Conservation (phyloP, 2,329 filamentous ascomycete species). For the Canariomyces notabilis region DNA sequence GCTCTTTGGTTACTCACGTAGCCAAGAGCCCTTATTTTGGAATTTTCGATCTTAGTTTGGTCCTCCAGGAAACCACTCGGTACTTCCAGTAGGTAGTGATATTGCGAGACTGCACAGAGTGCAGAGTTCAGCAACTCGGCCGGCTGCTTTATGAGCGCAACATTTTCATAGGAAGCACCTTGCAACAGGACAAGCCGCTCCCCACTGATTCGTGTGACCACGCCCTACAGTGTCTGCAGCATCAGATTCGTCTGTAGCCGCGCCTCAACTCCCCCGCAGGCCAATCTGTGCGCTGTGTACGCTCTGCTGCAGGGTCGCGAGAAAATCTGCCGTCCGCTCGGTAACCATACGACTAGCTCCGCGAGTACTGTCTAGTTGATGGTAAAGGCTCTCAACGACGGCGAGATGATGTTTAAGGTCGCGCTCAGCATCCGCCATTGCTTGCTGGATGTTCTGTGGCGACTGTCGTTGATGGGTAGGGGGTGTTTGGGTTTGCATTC, state of each 20-base stretch:
- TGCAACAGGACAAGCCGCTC: too few relatives aligned
- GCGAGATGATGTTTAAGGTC: slow-evolving; percentile 15
- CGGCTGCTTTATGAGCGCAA: too few relatives aligned
- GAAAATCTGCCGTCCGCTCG: slow-evolving; percentile 17
- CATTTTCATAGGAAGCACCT: too few relatives aligned
- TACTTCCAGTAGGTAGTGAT: too few relatives aligned
- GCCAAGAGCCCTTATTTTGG: too few relatives aligned
- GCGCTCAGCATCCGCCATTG: slow-evolving; percentile 16
- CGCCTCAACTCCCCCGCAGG: neutral
- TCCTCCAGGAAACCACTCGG: too few relatives aligned
- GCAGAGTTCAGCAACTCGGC: too few relatives aligned
- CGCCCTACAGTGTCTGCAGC: neutral
- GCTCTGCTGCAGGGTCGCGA: slow-evolving; percentile 4
- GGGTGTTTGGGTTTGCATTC: slow-evolving; percentile 5
- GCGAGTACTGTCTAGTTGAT: slow-evolving; percentile 1
- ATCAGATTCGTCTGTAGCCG: neutral
- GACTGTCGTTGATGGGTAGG: neutral
- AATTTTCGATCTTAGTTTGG: too few relatives aligned
- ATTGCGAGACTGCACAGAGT: too few relatives aligned
- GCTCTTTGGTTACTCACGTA: too few relatives aligned
- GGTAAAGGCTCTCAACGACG: slow-evolving; percentile 13
- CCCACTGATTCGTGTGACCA: too few relatives aligned
- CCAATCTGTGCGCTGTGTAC: slow-evolving; percentile 1
- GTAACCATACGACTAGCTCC: slow-evolving; percentile 1
- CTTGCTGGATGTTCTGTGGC: slow-evolving; percentile 17